Conservation (phyloP, 352 stramenopile species). For the Pelagophyceae sp. region DNA sequence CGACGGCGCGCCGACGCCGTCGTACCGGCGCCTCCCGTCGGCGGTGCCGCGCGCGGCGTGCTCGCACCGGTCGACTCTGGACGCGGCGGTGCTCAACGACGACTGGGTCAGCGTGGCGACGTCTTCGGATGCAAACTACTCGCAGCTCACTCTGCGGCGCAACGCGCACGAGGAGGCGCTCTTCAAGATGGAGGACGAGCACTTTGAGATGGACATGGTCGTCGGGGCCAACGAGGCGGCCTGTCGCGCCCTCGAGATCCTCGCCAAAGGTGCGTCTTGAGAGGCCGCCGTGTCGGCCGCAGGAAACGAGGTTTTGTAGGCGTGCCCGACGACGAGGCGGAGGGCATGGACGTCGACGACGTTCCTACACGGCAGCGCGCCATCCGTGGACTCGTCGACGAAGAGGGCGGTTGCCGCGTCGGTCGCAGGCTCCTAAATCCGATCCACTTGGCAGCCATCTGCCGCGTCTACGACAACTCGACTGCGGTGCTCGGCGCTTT, state of each 20-base stretch:
- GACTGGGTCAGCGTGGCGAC: conserved; percentile 83
- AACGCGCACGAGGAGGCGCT: conserved; percentile 92
- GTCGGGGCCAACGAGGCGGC: conserved; percentile 91
- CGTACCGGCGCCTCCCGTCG: conserved; percentile 88
- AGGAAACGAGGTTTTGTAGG: background rate
- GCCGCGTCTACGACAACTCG: conserved; percentile 84
- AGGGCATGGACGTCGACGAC: background rate
- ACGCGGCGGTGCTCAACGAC: conserved; percentile 48
- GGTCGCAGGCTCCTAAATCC: conserved; percentile 65
- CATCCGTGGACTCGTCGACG: background rate
- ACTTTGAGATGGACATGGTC: conserved; percentile 85
- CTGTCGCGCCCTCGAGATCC: conserved; percentile 85
- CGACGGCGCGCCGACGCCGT: conserved; percentile 61
- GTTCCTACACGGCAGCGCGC: background rate
- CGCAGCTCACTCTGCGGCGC: conserved; percentile 39
- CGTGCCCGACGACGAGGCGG: background rate
- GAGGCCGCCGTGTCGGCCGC: background rate
- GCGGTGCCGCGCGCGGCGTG: conserved; percentile 70
- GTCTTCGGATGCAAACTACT: conserved; percentile 49
- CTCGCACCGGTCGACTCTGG: conserved; percentile 67
- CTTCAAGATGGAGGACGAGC: conserved; percentile 91
- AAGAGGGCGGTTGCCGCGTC: background rate
- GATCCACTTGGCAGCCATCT: conserved; percentile 95
- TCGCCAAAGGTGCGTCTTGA: too few relatives aligned
- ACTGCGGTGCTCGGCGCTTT: conserved; percentile 78